Base-by-base conservation (phyloP, 768 basidiomycete genomes). In the Agaricus blazei region DNA sequence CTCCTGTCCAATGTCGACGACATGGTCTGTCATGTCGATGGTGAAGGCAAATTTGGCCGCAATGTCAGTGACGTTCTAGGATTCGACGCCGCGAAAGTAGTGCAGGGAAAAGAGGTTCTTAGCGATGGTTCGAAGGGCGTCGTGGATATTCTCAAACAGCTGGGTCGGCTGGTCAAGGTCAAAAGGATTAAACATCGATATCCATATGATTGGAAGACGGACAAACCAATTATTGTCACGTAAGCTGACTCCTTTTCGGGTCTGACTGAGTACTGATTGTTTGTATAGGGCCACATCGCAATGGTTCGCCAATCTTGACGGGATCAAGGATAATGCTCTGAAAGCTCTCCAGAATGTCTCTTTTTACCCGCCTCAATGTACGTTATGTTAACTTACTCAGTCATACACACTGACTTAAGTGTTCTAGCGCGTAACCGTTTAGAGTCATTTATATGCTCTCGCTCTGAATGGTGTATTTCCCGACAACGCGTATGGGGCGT, bases 381-480 rank as follows among this genome's bases (percentile, higher is more conserved):
- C 57, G 70, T 64, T 9, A 40, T 40, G 24, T 53, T 31, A 6
- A 4, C 3, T 43, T 47, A 27, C 12, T 40, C 9, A 28, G 26
- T 56, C 11, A 38, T 15, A 26, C 50, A 45, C 45, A 28, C 44
- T 45, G 11, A 54, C 27, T 49, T 34, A 40, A 29, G 14, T 23
- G 26, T 47, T 19, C 34, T 29, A 97, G 96, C 93, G 2, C 85
- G 87, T 8, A 88, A 86, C 45, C 87, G 94, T n/a, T 83, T 99
- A 9, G 86, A 92, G 60, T 76, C 93, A 0, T 96, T 93, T 67
- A 78, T 98, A 50, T 80, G 75, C 2, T 88, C 87, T 0, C 90
- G 96, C 9, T 93, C 93, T 0, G 96, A 99, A 72, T 99, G 96
- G 96, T 99, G 96, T 64, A 98, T 99, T 54, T 98, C 96, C 40